phyloP scores from a whole-genome alignment of 805 yeast species.

The Isabelozyma gotoi region DNA sequence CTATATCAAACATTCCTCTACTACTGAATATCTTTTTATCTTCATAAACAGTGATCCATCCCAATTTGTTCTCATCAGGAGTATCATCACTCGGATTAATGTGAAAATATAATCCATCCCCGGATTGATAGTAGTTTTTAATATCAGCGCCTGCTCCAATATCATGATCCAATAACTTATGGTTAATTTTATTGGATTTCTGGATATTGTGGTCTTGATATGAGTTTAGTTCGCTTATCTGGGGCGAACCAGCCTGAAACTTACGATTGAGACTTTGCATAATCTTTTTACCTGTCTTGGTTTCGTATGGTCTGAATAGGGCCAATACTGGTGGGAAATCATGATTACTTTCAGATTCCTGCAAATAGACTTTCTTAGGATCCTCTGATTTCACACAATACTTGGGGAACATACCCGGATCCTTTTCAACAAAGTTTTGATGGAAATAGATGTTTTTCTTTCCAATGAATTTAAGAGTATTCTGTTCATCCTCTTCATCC shows the following conservation, averaged over 20 bases:
- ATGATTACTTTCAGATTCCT: conserved; percentile 7
- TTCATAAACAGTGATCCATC: conserved; percentile 66
- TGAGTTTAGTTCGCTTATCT: conserved; percentile 2
- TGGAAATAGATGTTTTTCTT: conserved; percentile 38
- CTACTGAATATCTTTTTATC: conserved; percentile 26
- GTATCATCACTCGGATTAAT: conserved; percentile 55
- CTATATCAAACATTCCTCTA: conserved; percentile 53
- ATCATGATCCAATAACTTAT: conserved; percentile 17
- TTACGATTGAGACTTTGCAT: conserved; percentile 30
- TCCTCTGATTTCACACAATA: conserved; percentile 8
- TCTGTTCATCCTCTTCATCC: conserved; percentile 5
- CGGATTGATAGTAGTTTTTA: conserved; percentile 40
- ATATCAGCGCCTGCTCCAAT: conserved; percentile 22
- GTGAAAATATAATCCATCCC: conserved; percentile 54
- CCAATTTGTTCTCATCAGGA: conserved; percentile 59
- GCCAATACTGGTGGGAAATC: conserved; percentile 31
- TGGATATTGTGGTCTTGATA: not conserved
- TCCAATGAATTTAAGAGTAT: conserved; percentile 27
- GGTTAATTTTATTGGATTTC: conserved; percentile 6
- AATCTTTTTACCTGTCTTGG: conserved; percentile 35
- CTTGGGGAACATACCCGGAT: conserved; percentile 1
- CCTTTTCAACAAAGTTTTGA: conserved; percentile 25
- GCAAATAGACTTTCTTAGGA: conserved; percentile 27
- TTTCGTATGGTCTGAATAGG: conserved; percentile 42
- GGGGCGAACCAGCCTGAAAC: conserved; percentile 3